phyloP scores from a whole-genome alignment of 2,329 filamentous ascomycete genomes.

The Laburnicola sp. region DNA sequence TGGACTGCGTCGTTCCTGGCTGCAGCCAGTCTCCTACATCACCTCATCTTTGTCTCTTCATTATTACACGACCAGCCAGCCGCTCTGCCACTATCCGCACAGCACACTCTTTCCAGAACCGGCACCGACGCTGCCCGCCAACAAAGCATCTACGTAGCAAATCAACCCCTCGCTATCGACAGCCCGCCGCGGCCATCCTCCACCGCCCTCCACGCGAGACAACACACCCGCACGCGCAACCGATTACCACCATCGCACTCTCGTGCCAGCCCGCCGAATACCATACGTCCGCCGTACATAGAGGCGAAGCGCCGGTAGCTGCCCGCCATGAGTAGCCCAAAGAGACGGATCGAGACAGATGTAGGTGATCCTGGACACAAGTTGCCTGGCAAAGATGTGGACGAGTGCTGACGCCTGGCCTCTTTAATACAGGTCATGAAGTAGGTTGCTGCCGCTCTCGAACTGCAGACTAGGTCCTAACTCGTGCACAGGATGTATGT shows the following conservation, averaged over 20 bases:
- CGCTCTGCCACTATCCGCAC: neutral
- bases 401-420: constrained; percentile 36
- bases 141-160: constrained; percentile 21
- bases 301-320: constrained; percentile 3
- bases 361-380: constrained; percentile 59
- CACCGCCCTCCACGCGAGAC: constrained; percentile 6
- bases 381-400: constrained; percentile 15
- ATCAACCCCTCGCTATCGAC: constrained; percentile 33
- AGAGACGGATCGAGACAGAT: constrained; percentile 95
- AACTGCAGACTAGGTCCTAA: constrained; percentile 21
- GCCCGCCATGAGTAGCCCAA: constrained; percentile 84
- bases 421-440: constrained; percentile 73
- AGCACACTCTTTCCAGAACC: constrained; percentile 2
- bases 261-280: neutral
- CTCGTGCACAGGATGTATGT: constrained; percentile 58
- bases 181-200: constrained; percentile 23
- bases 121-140: constrained; percentile 18
- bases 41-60: constrained; percentile 11
- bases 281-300: neutral
- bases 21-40: neutral
- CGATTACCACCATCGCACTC: neutral
- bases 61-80: constrained; percentile 9
- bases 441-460: constrained; percentile 52
- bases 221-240: neutral
- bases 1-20: constrained; percentile 8